These are phyloP conservation scores for Claviceps paspali DNA, from an alignment of 2,329 filamentous ascomycete species.

Conservation along the genomic window DNA sequence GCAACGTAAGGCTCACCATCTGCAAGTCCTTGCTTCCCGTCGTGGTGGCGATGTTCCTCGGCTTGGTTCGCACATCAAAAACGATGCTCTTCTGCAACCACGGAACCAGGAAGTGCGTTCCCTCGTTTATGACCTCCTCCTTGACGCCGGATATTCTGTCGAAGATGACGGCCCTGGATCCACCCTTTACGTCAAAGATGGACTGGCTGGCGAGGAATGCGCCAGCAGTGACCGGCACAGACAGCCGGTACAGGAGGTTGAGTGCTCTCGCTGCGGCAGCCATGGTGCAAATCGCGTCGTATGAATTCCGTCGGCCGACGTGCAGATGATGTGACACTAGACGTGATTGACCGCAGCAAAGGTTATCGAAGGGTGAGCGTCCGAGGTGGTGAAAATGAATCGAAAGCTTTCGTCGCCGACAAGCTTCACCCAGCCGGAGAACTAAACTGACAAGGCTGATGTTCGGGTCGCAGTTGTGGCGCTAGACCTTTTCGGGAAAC, in stretches of 20 bases:
- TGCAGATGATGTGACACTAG: background rate
- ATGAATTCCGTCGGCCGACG: too few relatives aligned
- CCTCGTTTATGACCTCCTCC: conserved; percentile 84
- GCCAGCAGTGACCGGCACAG: conserved; percentile 58
- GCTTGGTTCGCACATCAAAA: conserved; percentile 95
- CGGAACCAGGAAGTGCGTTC: conserved; percentile 89
- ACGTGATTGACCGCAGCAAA: too few relatives aligned
- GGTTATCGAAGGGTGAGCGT: background rate
- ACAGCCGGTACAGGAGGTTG: conserved; percentile 48
- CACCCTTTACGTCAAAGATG: conserved; percentile 94
- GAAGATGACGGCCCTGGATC: conserved; percentile 92
- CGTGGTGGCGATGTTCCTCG: conserved; percentile 91
- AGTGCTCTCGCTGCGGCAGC: conserved; percentile 42
- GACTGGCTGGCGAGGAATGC: conserved; percentile 57
- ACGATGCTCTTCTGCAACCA: conserved; percentile 92
- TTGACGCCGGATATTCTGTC: conserved; percentile 85
- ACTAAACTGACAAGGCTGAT: conserved; percentile 10
- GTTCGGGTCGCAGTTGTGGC: conserved; percentile 9
- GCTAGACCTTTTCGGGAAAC: conserved; percentile 21
- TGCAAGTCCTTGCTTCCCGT: conserved; percentile 98
- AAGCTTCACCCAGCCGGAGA: too few relatives aligned
- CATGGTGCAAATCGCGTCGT: conserved; percentile 19
- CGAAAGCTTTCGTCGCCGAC: too few relatives aligned
- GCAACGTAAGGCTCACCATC: conserved; percentile 96
- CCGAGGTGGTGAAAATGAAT: background rate